Percentiles rank a stretch among this genome's conserved stretches.
These are phyloP conservation scores for Cryphonectria carpinicola DNA, from an alignment of 2,329 filamentous ascomycete genomes.

Conservation along the genomic window DNA sequence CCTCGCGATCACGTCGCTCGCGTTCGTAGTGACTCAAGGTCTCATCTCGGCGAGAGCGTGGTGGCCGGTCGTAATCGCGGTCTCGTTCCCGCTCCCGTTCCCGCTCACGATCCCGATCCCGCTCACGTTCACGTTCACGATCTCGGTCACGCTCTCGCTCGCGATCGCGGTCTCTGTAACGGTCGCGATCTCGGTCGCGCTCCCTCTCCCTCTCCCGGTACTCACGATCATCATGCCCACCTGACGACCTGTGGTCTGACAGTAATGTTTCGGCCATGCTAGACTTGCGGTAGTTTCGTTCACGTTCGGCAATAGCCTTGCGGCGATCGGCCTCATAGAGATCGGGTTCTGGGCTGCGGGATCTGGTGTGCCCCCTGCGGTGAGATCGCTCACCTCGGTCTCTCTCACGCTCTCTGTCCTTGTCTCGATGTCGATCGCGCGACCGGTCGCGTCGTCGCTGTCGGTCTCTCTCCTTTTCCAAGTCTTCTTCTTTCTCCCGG, in stretches of 20 bases:
- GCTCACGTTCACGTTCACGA: conserved; percentile 38
- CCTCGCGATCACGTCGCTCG: conserved; percentile 84
- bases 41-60: conserved; percentile 63
- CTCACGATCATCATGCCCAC: conserved; percentile 48
- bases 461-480: conserved; percentile 64
- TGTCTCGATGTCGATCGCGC: conserved; percentile 56
- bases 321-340: conserved; percentile 94
- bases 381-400: conserved; percentile 68
- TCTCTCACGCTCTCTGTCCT: conserved; percentile 35
- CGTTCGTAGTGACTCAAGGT: conserved; percentile 75
- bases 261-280: conserved; percentile 68
- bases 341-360: conserved; percentile 87
- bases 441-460: conserved; percentile 59
- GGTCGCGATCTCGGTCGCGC: conserved; percentile 48
- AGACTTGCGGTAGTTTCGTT: conserved; percentile 87
- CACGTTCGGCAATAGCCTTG: conserved; percentile 90
- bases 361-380: conserved; percentile 60
- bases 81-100: conserved; percentile 45
- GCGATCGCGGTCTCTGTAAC: conserved; percentile 42
- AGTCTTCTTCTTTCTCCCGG: conserved; percentile 87
- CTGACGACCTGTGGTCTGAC: conserved; percentile 55
- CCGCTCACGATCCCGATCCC: conserved; percentile 43
- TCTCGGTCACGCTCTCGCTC: conserved; percentile 41
- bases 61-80: conserved; percentile 53
- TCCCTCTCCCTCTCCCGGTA: conserved; percentile 44